These are phyloP conservation scores for Gremmenia infestans DNA, from an alignment of 2,329 filamentous ascomycete species.

Conservation along the genomic window DNA sequence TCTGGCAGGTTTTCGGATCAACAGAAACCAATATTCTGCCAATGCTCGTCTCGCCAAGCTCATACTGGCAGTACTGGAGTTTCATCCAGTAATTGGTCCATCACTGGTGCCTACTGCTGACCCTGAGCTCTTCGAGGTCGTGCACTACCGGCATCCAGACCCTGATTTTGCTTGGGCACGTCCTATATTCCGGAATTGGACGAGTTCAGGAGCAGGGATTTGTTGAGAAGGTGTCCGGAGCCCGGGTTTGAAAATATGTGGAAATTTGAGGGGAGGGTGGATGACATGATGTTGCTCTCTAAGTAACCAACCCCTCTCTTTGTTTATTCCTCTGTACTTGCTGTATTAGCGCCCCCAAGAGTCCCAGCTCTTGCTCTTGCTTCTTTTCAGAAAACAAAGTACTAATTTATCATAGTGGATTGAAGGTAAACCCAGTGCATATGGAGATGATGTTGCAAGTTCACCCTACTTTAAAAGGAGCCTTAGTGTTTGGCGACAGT, in stretches of 20 bases:
- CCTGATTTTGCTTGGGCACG: slow-evolving; percentile 21
- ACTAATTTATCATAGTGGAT: slow-evolving; percentile 22
- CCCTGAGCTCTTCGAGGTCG: slow-evolving; percentile 31
- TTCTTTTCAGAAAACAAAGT: no score
- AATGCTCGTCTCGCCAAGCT: slow-evolving; percentile 19
- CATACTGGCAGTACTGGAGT: slow-evolving; percentile 32
- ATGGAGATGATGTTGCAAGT: slow-evolving; percentile 35
- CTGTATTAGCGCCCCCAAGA: no score
- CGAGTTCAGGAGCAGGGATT: slow-evolving; percentile 41
- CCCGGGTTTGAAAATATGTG: slow-evolving; percentile 27
- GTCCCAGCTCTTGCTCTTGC: no score
- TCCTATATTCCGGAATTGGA: slow-evolving; percentile 37
- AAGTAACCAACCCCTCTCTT: slow-evolving; percentile 19
- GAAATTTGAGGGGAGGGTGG: slow-evolving; percentile 32
- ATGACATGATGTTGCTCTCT: slow-evolving; percentile 41
- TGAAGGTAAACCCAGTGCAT: slow-evolving; percentile 40
- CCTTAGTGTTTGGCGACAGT: slow-evolving; percentile 34
- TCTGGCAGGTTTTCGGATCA: slow-evolving; percentile 27
- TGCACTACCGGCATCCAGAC: slow-evolving; percentile 28
- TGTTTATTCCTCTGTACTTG: no score
- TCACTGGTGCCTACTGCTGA: slow-evolving; percentile 20
- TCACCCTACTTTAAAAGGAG: slow-evolving; percentile 30
- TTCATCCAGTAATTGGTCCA: slow-evolving; percentile 24
- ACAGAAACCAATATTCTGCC: slow-evolving; percentile 30
- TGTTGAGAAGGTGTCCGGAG: slow-evolving; percentile 24